phyloP scores from a whole-genome alignment of 306 rosid genomes.

The Rosa rugosa region DNA sequence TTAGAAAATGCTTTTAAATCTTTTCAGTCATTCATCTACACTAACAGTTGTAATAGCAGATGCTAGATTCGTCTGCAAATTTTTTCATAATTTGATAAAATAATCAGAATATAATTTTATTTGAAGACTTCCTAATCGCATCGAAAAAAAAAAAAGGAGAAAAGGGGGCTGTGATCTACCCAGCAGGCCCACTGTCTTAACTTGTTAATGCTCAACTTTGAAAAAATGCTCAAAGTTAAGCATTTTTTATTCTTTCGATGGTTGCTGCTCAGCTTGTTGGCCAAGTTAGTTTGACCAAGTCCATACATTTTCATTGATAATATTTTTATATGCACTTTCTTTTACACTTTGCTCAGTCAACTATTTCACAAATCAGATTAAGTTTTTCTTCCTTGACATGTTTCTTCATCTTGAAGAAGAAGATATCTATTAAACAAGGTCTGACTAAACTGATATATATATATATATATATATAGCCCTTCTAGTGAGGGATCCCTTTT shows the following conservation, averaged over 20 bases:
- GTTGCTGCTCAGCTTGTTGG: background rate
- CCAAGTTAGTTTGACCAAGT: slow-evolving; percentile 1
- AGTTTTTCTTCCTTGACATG: background rate
- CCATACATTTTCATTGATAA: background rate
- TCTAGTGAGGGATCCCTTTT: no score
- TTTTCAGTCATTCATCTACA: no score
- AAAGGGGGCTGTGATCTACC: background rate
- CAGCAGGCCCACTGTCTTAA: background rate
- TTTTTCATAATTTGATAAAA: no score
- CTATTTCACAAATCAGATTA: background rate
- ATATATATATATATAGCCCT: no score
- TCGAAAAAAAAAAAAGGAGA: background rate
- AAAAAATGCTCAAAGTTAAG: background rate
- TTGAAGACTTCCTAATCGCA: background rate
- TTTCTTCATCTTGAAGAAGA: background rate
- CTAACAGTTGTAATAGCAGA: no score
- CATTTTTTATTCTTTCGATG: background rate
- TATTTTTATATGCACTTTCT: background rate
- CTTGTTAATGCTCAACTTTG: background rate
- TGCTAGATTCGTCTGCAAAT: no score
- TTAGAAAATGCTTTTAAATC: background rate
- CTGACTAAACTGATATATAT: background rate
- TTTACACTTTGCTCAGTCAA: background rate
- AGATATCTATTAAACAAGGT: background rate
- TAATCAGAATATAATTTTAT: no score